phyloP scores from a whole-genome alignment of 495 filamentous ascomycete species.

The Amorphotheca resinae region DNA sequence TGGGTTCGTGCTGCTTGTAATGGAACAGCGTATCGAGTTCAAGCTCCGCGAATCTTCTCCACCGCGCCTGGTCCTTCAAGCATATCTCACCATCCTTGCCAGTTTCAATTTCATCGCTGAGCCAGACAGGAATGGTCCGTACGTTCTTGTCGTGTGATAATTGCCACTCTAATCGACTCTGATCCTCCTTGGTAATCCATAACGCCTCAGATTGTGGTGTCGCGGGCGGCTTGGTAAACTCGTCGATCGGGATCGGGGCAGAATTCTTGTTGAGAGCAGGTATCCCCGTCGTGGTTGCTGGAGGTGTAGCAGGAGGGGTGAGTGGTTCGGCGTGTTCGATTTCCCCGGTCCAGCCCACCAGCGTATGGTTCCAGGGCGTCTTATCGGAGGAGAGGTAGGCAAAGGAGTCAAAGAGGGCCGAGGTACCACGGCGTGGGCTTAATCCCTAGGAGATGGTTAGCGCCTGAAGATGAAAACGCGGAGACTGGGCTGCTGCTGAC shows the following conservation, averaged over 20 bases:
- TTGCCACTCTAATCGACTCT: conserved; percentile 52
- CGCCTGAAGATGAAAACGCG: conserved; percentile 17
- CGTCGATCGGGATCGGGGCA: conserved; percentile 60
- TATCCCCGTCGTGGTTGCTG: conserved; percentile 27
- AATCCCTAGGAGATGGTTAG: conserved; percentile 41
- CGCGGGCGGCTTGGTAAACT: conserved; percentile 35
- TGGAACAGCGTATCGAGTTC: conserved; percentile 84
- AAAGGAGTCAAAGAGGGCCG: conserved; percentile 81
- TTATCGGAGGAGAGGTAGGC: conserved; percentile 66
- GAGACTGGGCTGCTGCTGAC: conserved; percentile 30
- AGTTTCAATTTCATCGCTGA: conserved; percentile 55
- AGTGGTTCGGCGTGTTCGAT: conserved; percentile 44
- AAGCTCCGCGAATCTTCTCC: conserved; percentile 80
- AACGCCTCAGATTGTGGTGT: conserved; percentile 50
- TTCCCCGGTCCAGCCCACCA: conserved; percentile 90
- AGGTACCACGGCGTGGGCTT: conserved; percentile 65
- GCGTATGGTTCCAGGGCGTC: conserved; percentile 69
- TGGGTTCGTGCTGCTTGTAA: conserved; percentile 83
- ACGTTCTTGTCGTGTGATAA: conserved; percentile 50
- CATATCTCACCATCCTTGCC: conserved; percentile 43
- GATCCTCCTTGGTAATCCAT: conserved; percentile 50
- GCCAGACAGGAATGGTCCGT: conserved; percentile 73
- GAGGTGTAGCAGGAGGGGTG: conserved; percentile 29
- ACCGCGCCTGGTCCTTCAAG: conserved; percentile 67
- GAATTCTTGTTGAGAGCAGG: conserved; percentile 45